Conservation (phyloP, 176 grass and related monocot genomes). For the Oryza nivara region DNA sequence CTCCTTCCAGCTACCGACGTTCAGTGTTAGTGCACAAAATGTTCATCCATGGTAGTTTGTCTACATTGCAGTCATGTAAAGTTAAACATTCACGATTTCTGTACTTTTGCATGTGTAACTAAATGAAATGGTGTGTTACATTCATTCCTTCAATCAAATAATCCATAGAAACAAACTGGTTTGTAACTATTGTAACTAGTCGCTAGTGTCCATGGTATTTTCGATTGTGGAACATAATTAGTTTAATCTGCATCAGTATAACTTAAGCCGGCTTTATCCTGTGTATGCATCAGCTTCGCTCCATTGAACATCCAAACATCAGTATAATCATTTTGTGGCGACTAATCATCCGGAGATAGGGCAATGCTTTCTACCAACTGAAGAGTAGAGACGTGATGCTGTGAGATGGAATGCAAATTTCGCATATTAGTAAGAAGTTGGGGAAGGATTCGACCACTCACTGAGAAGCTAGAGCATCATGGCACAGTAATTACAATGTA, state of each 20-base stretch:
- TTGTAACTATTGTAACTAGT: background rate
- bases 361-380: no score
- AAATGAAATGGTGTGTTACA: slow-evolving; percentile 37
- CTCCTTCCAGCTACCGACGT: slow-evolving; percentile 14
- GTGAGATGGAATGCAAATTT: background rate
- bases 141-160: slow-evolving; percentile 53
- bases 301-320: background rate
- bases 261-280: background rate
- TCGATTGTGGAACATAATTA: no score
- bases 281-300: background rate
- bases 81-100: slow-evolving; percentile 26
- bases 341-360: no score
- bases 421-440: background rate
- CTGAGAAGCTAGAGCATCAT: background rate
- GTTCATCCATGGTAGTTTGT: slow-evolving; percentile 29
- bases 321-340: no score
- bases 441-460: background rate
- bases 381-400: background rate
- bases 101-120: slow-evolving; percentile 23
- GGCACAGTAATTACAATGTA: slow-evolving; percentile 32
- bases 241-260: background rate
- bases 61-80: slow-evolving; percentile 43
- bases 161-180: background rate
- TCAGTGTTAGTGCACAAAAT: slow-evolving; percentile 29
- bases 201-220: background rate